A percentile compares a stretch with the other conserved stretches of the same genome.
These are phyloP conservation scores for Colletotrichum sp. DNA, from an alignment of 2,329 filamentous ascomycete species.

Conservation along the genomic window DNA sequence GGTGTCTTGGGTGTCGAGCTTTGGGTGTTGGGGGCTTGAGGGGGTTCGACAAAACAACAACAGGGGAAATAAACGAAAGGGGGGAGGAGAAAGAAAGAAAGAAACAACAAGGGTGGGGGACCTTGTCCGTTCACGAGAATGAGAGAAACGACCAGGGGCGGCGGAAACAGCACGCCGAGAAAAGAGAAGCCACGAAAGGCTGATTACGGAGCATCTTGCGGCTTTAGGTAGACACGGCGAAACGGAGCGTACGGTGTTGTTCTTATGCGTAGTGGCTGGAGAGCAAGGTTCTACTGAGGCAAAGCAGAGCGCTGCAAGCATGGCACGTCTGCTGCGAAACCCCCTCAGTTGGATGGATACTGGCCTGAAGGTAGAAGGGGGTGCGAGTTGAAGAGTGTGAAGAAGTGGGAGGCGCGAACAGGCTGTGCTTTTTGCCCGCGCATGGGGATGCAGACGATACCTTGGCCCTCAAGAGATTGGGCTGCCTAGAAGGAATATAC, in stretches of 20 bases:
- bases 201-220: not conserved
- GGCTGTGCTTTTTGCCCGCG: not conserved
- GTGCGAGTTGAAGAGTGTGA: not conserved
- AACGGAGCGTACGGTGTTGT: not conserved
- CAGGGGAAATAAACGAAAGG: not conserved
- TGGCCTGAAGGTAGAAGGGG: not conserved
- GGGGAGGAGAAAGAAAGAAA: not conserved
- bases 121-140: not conserved
- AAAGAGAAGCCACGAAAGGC: not conserved
- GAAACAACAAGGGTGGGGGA: not conserved
- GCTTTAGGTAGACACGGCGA: not conserved
- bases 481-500: not conserved
- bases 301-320: not conserved
- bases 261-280: not conserved
- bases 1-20: constrained; percentile 89
- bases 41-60: not conserved
- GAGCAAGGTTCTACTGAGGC: not conserved
- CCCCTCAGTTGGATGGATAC: not conserved
- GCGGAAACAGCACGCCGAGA: not conserved
- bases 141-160: not conserved
- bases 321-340: not conserved
- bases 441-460: not conserved
- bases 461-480: not conserved
- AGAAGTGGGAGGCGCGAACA: not conserved
- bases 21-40: constrained; percentile 79